Conservation (phyloP, 306 rosid genomes). For the Boehmeria nivea region DNA sequence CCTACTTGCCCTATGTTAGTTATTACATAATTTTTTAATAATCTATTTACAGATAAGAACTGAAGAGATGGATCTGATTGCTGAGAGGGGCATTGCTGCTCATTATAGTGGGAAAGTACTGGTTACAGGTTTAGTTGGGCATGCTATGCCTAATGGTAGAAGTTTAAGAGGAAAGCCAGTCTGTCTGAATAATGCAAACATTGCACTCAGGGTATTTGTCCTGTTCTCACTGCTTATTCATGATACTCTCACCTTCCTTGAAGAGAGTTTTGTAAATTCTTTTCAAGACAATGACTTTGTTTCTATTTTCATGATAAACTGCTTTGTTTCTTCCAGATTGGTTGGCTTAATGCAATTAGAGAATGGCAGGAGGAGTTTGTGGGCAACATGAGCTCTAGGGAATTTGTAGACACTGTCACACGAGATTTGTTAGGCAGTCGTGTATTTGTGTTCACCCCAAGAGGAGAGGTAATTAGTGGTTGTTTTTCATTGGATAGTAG, state of each 20-base stretch:
- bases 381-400: constrained; percentile 99
- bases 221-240: constrained; percentile 11
- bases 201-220: constrained; percentile 87
- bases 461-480: constrained; percentile 75
- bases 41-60: constrained; percentile 76
- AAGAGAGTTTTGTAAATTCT: constrained; percentile 20
- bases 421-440: constrained; percentile 95
- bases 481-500: constrained; percentile 9
- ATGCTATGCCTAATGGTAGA: constrained; percentile 54
- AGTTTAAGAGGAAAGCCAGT: constrained; percentile 78
- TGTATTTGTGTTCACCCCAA: constrained; percentile 95
- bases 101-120: constrained; percentile 85
- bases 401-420: constrained; percentile 90
- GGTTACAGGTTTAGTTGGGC: constrained; percentile 63
- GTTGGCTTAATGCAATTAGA: constrained; percentile 99
- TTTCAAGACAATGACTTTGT: constrained; percentile 16
- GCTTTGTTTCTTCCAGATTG: constrained; percentile 61
- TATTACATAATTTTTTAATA: constrained; percentile 11
- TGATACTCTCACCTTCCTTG: constrained; percentile 23
- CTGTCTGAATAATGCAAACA: constrained; percentile 87
- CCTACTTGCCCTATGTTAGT: not conserved
- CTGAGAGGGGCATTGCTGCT: constrained; percentile 98
- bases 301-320: constrained; percentile 34
- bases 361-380: constrained; percentile 99
- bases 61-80: constrained; percentile 93